A percentile compares a stretch with the other conserved stretches of the same genome.
phyloP scores from a whole-genome alignment of 2,329 filamentous ascomycete genomes.

The Fusarium devonianum region DNA sequence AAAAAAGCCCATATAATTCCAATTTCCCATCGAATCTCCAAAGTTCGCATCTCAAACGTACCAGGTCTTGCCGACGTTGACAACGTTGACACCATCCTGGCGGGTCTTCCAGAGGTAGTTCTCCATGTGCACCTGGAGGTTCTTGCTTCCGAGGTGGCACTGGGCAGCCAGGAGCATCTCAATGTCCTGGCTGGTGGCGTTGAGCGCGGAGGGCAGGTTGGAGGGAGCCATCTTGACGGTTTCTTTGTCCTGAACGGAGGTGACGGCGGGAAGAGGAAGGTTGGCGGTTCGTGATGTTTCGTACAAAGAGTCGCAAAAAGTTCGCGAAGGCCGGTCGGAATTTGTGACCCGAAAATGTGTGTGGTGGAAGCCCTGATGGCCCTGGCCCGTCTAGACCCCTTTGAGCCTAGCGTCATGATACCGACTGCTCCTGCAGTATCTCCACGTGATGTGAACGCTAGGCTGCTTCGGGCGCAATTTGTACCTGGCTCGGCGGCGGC shows the following conservation, averaged over 20 bases:
- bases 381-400: constrained; percentile 43
- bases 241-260: constrained; percentile 44
- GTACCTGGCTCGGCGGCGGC: constrained; percentile 15
- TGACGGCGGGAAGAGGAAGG: constrained; percentile 41
- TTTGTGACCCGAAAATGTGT: constrained; percentile 50
- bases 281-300: constrained; percentile 36
- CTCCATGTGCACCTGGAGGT: constrained; percentile 99
- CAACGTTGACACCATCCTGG: constrained; percentile 95
- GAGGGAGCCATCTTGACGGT: constrained; percentile 87
- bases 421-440: not conserved
- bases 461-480: constrained; percentile 4
- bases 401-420: constrained; percentile 26
- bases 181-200: constrained; percentile 97
- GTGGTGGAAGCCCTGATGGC: constrained; percentile 47
- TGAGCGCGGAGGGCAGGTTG: constrained; percentile 94
- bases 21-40: no score
- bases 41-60: constrained; percentile 55
- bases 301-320: constrained; percentile 47
- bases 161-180: constrained; percentile 99
- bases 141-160: constrained; percentile 97
- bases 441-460: constrained; percentile 46
- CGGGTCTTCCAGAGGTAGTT: constrained; percentile 99
- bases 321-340: constrained; percentile 48
- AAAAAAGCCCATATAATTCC: not conserved
- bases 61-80: constrained; percentile 99